Conservation (phyloP, 2,329 filamentous ascomycete genomes). For the Fusarium sp. region DNA sequence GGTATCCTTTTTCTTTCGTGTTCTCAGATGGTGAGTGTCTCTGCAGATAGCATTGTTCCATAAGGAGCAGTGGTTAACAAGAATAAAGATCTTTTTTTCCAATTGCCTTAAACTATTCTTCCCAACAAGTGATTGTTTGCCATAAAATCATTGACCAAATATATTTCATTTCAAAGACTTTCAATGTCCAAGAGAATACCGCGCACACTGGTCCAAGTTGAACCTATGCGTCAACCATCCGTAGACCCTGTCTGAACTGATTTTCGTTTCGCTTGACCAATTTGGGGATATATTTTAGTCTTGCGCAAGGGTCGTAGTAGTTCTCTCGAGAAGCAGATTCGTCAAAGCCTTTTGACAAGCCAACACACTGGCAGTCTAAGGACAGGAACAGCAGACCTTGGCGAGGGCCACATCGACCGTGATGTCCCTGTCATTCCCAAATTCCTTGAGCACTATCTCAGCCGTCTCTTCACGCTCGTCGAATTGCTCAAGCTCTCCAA, state of each 20-base stretch:
- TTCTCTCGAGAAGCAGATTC: no score
- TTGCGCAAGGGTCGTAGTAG: no score
- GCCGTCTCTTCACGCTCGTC: background rate
- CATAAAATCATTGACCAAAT: no score
- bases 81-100: background rate
- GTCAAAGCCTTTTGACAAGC: no score
- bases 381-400: background rate
- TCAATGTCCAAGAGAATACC: background rate
- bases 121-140: background rate
- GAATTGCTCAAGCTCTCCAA: background rate
- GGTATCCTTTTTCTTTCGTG: background rate
- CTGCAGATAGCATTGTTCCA: background rate
- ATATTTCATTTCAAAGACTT: background rate
- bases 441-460: rapidly evolving
- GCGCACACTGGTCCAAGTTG: no score
- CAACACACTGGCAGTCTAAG: background rate
- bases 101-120: background rate
- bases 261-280: no score
- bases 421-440: background rate
- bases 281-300: no score
- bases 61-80: background rate
- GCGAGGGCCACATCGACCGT: background rate
- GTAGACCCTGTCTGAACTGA: no score
- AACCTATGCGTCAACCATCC: no score
- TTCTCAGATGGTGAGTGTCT: no score